Percentiles rank a stretch among this genome's conserved stretches.
Evolutionary conservation across 2,329 filamentous ascomycete species (phyloP).

Genomic region (Trematosphaeria pertusa): DNA sequence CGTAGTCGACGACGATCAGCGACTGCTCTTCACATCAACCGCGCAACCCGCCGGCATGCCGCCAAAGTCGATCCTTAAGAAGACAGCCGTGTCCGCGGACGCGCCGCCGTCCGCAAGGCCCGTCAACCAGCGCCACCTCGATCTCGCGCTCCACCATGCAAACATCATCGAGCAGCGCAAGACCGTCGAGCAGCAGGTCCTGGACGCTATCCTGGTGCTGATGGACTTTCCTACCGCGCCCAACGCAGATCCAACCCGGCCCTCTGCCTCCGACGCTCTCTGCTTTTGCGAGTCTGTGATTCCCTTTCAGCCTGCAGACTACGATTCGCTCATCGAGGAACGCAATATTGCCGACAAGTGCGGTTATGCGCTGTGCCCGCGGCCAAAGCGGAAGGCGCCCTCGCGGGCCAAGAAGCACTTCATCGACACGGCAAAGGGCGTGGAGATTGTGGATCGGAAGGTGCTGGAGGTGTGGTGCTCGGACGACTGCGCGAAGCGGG

Average conservation of each 20-base stretch:
- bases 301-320: slow-evolving; percentile 85
- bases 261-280: slow-evolving; percentile 65
- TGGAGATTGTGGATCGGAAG: slow-evolving; percentile 71
- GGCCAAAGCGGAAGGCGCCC: slow-evolving; percentile 65
- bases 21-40: neutral
- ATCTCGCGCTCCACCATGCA: slow-evolving; percentile 82
- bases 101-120: slow-evolving; percentile 31
- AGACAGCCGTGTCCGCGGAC: slow-evolving; percentile 32
- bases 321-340: slow-evolving; percentile 87
- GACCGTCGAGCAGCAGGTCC: slow-evolving; percentile 75
- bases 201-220: slow-evolving; percentile 74
- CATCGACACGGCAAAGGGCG: slow-evolving; percentile 64
- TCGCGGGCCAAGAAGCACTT: slow-evolving; percentile 64
- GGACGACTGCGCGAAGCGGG: slow-evolving; percentile 76
- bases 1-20: too few relatives aligned
- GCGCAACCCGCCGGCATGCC: too few relatives aligned
- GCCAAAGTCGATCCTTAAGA: slow-evolving; percentile 57
- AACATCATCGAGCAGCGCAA: slow-evolving; percentile 82
- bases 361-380: slow-evolving; percentile 81
- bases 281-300: slow-evolving; percentile 71
- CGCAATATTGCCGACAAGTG: slow-evolving; percentile 83
- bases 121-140: slow-evolving; percentile 54
- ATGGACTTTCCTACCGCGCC: slow-evolving; percentile 66
- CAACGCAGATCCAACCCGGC: slow-evolving; percentile 58
- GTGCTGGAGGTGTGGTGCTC: slow-evolving; percentile 90